These are phyloP conservation scores for Penicillium sp. DNA, from an alignment of 2,329 filamentous ascomycete species.

Conservation along the genomic window DNA sequence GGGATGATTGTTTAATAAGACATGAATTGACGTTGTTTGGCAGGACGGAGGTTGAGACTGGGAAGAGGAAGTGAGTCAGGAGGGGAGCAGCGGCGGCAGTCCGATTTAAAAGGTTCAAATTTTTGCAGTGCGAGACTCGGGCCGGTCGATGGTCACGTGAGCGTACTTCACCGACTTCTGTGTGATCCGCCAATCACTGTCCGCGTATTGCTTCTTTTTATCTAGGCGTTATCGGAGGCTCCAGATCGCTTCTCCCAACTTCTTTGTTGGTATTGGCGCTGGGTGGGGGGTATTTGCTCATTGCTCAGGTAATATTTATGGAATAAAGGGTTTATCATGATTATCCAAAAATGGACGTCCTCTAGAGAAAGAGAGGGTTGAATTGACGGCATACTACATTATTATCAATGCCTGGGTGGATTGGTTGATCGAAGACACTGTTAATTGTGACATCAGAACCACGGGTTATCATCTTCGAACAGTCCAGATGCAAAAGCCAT, in stretches of 20 bases:
- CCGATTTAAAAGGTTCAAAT: conserved; percentile 11
- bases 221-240: conserved; percentile 13
- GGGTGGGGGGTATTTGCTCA: not conserved
- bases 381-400: not conserved
- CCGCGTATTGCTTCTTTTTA: conserved; percentile 15
- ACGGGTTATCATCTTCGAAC: not conserved
- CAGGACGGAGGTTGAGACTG: conserved; percentile 11
- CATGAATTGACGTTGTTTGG: conserved; percentile 34
- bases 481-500: not conserved
- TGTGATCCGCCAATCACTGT: conserved; percentile 32
- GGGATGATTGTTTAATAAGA: conserved; percentile 30
- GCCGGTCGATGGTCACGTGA: conserved; percentile 35
- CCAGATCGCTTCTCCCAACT: conserved; percentile 6
- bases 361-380: not conserved
- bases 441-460: conserved; percentile 5
- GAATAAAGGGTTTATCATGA: not conserved
- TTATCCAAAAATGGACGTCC: too few relatives aligned
- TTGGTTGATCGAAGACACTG: not conserved
- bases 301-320: not conserved
- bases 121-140: conserved; percentile 26
- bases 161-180: conserved; percentile 32
- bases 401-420: not conserved
- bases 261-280: not conserved
- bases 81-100: conserved; percentile 5
- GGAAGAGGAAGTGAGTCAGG: conserved; percentile 20